Evolutionary conservation across 768 basidiomycete species (phyloP).

Genomic region (button mushroom (Agaricus bisporus)): DNA sequence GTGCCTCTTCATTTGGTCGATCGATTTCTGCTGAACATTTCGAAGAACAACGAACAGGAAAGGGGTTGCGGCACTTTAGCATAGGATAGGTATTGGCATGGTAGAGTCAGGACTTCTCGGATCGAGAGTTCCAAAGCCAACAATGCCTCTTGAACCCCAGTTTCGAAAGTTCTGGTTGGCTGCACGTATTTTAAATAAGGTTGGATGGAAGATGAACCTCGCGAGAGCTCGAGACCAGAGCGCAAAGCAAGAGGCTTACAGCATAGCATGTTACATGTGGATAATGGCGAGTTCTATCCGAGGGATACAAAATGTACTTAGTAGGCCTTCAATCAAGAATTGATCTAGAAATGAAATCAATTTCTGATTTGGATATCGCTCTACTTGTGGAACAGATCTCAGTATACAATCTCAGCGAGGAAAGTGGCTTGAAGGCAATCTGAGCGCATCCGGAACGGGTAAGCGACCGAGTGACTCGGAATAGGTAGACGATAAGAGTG

Average conservation of each 20-base stretch:
- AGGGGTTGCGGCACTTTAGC: too few relatives aligned
- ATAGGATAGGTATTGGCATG: too few relatives aligned
- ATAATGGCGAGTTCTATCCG: not conserved
- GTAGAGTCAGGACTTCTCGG: too few relatives aligned
- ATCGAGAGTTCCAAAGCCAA: too few relatives aligned
- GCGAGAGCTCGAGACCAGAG: not conserved
- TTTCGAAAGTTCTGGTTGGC: not conserved
- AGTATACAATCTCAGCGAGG: not conserved
- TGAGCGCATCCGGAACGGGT: constrained; percentile 9
- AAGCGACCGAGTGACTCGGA: constrained; percentile 4
- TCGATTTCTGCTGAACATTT: not conserved
- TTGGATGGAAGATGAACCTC: not conserved
- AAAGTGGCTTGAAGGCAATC: not conserved
- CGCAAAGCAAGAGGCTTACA: not conserved
- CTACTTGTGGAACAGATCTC: not conserved
- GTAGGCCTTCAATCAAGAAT: too few relatives aligned
- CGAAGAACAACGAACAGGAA: not conserved
- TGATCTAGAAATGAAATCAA: not conserved
- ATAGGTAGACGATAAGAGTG: not conserved
- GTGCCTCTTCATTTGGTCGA: not conserved
- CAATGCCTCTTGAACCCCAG: too few relatives aligned
- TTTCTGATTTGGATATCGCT: not conserved
- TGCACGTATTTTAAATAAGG: not conserved
- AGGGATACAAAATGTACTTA: too few relatives aligned
- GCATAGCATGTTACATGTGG: not conserved